phyloP scores from a whole-genome alignment of 1,284 basidiomycete genomes.

The Papiliotrema fonsecae region DNA sequence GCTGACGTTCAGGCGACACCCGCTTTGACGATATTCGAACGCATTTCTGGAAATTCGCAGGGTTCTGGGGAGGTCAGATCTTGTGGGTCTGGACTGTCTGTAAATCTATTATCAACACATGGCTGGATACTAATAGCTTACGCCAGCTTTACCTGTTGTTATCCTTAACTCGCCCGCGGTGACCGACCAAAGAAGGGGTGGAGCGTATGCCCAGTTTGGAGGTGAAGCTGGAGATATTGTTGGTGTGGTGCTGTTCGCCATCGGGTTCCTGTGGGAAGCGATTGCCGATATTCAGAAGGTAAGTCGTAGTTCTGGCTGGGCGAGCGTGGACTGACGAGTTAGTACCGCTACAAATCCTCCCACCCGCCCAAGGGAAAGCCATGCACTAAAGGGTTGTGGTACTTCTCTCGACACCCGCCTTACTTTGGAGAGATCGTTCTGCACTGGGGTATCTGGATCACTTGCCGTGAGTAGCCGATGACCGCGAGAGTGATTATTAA shows the following conservation, averaged over 20 bases:
- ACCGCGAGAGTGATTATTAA: background rate
- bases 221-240: conserved; percentile 60
- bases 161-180: conserved; percentile 66
- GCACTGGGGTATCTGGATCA: conserved; percentile 68
- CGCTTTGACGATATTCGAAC: conserved; percentile 64
- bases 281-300: conserved; percentile 65
- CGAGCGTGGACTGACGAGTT: background rate
- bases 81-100: conserved; percentile 61
- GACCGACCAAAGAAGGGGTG: conserved; percentile 51
- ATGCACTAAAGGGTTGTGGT: conserved; percentile 54
- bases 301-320: background rate
- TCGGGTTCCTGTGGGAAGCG: conserved; percentile 62
- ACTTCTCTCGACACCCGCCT: conserved; percentile 55
- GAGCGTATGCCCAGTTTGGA: conserved; percentile 57
- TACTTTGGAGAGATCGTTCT: conserved; percentile 72
- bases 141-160: conserved; percentile 55
- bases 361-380: conserved; percentile 57
- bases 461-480: conserved; percentile 46
- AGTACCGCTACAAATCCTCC: conserved; percentile 58
- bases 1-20: conserved; percentile 48
- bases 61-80: conserved; percentile 46
- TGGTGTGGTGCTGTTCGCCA: conserved; percentile 61
- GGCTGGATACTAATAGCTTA: background rate
- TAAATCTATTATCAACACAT: conserved; percentile 9
- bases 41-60: conserved; percentile 64